These are phyloP conservation scores for Tanozyma kutaoensis DNA, from an alignment of 805 yeast species.

Conservation along the genomic window DNA sequence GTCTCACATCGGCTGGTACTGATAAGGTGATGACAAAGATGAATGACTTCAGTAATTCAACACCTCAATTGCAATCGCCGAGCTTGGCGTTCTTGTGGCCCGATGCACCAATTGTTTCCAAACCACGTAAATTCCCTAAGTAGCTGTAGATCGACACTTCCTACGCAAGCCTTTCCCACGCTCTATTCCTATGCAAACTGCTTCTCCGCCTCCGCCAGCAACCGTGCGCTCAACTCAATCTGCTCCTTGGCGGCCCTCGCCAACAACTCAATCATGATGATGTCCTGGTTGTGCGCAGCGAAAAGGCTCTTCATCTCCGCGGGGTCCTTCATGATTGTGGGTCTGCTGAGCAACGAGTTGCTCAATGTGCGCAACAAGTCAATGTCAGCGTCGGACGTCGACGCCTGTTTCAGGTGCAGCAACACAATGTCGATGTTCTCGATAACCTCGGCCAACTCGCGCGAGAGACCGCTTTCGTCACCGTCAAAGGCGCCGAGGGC, in stretches of 20 bases:
- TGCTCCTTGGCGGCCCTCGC: conserved; percentile 79
- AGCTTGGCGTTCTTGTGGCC: too few species aligned
- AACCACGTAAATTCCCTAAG: too few species aligned
- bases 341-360: conserved; percentile 39
- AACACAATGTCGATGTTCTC: conserved; percentile 15
- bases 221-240: conserved; percentile 63
- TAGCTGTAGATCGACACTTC: too few species aligned
- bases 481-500: too few species aligned
- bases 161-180: too few species aligned
- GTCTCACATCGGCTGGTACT: too few species aligned
- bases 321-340: conserved; percentile 33
- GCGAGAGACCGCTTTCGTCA: too few species aligned
- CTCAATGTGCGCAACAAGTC: conserved; percentile 57
- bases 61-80: too few species aligned
- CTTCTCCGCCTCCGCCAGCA: conserved; percentile 33
- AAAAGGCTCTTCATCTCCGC: conserved; percentile 46
- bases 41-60: too few species aligned
- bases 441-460: conserved; percentile 32
- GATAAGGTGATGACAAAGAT: too few species aligned
- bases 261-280: conserved; percentile 68
- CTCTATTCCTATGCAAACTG: neutral
- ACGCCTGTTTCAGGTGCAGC: conserved; percentile 19
- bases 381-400: conserved; percentile 33
- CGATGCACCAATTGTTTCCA: too few species aligned
- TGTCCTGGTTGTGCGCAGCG: conserved; percentile 68